Base-by-base conservation (phyloP, 1,139 yeast genomes). In the Lodderomyces beijingensis region DNA sequence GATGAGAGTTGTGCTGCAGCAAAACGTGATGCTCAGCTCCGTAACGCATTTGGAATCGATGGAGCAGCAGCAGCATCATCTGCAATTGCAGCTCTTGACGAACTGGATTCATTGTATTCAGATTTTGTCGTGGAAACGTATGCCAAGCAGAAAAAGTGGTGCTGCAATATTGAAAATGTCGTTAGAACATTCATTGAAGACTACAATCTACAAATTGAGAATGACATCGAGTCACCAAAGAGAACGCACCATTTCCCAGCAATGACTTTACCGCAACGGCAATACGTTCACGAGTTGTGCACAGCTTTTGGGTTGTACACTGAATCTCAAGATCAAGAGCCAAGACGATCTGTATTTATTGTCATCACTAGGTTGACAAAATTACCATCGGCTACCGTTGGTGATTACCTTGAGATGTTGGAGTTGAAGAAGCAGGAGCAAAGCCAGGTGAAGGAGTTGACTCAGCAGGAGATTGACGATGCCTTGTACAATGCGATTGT, bases 301-400 rank as follows among this genome's bases (percentile, higher is more conserved):
- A 73, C 66, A 21, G 57, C 74, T 0, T 86, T 66, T 50, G 64
- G 69, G 6, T 50, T 87, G 11, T 77, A 74, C 46, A 66, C 83
- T 0, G 88, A 84, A 47, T 75, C 91, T 1, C 89, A 84, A 45
- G 96, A 86, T 51, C 74, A 74, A 2, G 96, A 86, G 43, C 95
- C 96, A 0, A 68, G 76, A 36, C 58, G 95, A 42, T 74, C 81
- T 10, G 89, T 86, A 0, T 80, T 74, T 40, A 65, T 87, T 10
- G 74, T 72, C 36, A 49, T 66, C 7, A 58, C 65, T 2, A 59
- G 65, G 30, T 50, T 51, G 37, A 41, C 77, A 0, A 44, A 39
- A 3, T 42, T 52, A 3, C 72, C 73, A 2, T 31, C 41, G 2
- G 35, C 51, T 27, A 50, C 57, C 3, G 52, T 68, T n/a, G 48